Conservation (phyloP, 2,329 filamentous ascomycete species). For the Calycina marina region DNA sequence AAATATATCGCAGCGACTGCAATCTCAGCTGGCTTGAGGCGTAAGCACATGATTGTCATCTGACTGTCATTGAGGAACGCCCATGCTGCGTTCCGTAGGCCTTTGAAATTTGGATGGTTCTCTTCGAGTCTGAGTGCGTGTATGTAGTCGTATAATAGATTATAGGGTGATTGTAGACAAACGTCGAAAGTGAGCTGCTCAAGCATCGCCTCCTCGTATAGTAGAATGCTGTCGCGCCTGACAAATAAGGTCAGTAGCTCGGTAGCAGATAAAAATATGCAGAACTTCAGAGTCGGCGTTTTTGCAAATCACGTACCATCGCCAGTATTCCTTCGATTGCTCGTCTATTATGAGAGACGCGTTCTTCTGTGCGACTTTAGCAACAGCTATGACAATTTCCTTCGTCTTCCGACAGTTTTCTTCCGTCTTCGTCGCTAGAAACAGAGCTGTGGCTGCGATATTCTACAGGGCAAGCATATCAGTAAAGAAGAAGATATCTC, state of each 20-base stretch:
- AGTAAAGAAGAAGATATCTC: neutral
- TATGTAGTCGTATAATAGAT: conserved; percentile 68
- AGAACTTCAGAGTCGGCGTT: no score
- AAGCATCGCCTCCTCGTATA: conserved; percentile 83
- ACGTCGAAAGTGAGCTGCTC: conserved; percentile 90
- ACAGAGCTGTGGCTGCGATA: conserved; percentile 80
- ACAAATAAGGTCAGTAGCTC: neutral
- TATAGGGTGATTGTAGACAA: conserved; percentile 78
- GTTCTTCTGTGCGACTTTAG: conserved; percentile 90
- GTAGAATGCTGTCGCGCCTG: conserved; percentile 68
- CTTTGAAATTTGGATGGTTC: no score
- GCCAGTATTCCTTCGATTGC: conserved; percentile 96
- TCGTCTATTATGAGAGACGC: conserved; percentile 81
- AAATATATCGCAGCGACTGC: conserved; percentile 81
- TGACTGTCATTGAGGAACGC: conserved; percentile 86
- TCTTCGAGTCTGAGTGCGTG: conserved; percentile 59
- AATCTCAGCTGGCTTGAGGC: conserved; percentile 66
- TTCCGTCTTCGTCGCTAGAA: conserved; percentile 92
- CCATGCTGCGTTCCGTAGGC: conserved; percentile 76
- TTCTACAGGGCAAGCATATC: no score
- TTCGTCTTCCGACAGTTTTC: conserved; percentile 95
- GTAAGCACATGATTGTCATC: conserved; percentile 69
- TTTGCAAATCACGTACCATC: no score
- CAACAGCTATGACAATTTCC: conserved; percentile 85
- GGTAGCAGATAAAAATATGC: no score